phyloP scores from a whole-genome alignment of 73 alveolate genomes.

The Diophrys appendiculata region DNA sequence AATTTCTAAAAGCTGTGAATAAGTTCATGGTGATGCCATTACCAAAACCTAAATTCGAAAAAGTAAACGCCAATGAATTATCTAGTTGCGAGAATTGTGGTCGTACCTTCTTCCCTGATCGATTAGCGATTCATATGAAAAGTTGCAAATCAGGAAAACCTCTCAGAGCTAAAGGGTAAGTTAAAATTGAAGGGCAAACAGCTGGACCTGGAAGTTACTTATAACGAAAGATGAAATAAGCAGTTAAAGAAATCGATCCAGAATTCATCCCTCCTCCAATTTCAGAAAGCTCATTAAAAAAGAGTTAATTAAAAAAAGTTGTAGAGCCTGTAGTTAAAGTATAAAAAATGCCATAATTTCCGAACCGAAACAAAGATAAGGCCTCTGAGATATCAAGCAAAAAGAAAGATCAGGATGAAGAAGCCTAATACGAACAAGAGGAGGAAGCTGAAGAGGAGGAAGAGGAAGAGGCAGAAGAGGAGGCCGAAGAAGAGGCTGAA shows the following conservation, averaged over 20 bases:
- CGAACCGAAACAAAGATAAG: neutral
- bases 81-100: constrained; percentile 88
- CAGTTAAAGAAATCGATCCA: neutral
- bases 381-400: no score
- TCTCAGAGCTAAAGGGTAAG: neutral
- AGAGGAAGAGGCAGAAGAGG: constrained; percentile 28
- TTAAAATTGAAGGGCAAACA: neutral
- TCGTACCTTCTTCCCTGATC: constrained; percentile 92
- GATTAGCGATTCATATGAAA: constrained; percentile 74
- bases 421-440: neutral
- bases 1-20: neutral
- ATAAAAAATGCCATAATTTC: no score
- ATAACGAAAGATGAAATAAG: neutral
- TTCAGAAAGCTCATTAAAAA: no score
- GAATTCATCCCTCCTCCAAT: neutral
- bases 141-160: constrained; percentile 62
- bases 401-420: no score
- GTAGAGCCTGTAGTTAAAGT: neutral
- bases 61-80: constrained; percentile 66
- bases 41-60: neutral
- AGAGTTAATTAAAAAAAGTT: neutral
- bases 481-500: constrained; percentile 16
- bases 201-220: neutral
- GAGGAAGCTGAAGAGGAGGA: constrained; percentile 20
- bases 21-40: neutral